Evolutionary conservation across 2,329 filamentous ascomycete species (phyloP), one percentile per base, ranked within the genome.

Genomic region (Monosporascus sp.): DNA sequence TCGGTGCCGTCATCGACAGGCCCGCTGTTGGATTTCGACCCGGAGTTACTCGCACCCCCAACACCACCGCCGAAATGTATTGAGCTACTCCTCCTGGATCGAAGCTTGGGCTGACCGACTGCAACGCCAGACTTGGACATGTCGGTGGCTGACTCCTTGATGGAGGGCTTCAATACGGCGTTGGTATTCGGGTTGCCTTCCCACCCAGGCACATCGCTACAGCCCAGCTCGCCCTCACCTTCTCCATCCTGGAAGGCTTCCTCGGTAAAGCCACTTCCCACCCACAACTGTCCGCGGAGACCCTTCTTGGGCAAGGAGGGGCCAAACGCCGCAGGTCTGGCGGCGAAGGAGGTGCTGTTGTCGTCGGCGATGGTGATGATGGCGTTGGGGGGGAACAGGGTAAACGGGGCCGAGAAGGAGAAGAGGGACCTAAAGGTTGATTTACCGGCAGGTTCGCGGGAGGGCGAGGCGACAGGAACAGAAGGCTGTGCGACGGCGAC

Each of bases 351-450:
- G 14, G 94, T 99, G 61, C 91, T 96, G 72, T 99, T 99, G 72
- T 99, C 94, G 71, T 97, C 91, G 65, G 92, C 96, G 57, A 99
- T 81, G 70, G 90, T 96, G 68, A 99, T 97, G 64, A 95, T 89
- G 48, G 94, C 94, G 59, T 94, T 96, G 3, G 92, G 92, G 5
- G 93, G 92, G 68, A 99, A 99, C 22, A 99, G 84, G 20, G 90
- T 91, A 59, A 92, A 89, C 1, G 92, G 87, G 5, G 85, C 78
- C 55, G 84, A 85, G 70, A 89, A 88, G 58, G 86, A 86, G 71
- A 89, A 84, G 58, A 89, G 74, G 40, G 80, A 76, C 53, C 74
- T 74, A 48, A 86, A 68, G 52, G 79, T 72, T 37, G 77, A 74
- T 55, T 72, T 72, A 52, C 68, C 71, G 48, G 67, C 48, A 15